Conservation (phyloP, 306 rosid genomes). For the Vigna angularis region DNA sequence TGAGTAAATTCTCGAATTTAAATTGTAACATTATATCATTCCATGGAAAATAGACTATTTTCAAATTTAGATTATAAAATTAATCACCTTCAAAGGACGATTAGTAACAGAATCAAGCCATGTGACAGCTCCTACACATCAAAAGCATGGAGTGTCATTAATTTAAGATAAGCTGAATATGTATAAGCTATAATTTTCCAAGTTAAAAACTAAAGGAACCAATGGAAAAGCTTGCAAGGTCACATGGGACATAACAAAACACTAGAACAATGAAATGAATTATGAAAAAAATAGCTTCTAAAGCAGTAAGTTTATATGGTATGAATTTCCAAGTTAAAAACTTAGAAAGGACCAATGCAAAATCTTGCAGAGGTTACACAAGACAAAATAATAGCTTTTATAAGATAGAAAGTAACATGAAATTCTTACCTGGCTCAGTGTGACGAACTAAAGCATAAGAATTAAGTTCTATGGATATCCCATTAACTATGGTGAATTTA, state of each 20-base stretch:
- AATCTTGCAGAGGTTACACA: constrained; percentile 25
- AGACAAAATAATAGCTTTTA: constrained; percentile 19
- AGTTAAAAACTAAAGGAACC: constrained; percentile 26
- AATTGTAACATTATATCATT: background rate
- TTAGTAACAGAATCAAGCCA: constrained; percentile 97
- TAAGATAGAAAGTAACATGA: constrained; percentile 35
- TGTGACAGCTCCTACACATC: constrained; percentile 72
- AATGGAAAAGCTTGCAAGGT: constrained; percentile 31
- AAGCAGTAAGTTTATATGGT: constrained; percentile 19
- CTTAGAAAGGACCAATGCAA: constrained; percentile 16
- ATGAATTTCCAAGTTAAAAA: too few species aligned
- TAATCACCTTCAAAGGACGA: constrained; percentile 83
- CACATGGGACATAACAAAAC: constrained; percentile 17
- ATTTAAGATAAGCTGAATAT: constrained; percentile 33
- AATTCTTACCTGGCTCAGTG: constrained; percentile 71
- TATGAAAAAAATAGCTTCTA: constrained; percentile 20
- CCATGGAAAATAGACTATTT: constrained; percentile 29
- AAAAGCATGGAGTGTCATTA: constrained; percentile 43
- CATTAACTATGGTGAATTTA: constrained; percentile 68
- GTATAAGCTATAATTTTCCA: constrained; percentile 18
- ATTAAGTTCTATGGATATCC: constrained; percentile 73
- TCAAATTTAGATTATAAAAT: constrained; percentile 25
- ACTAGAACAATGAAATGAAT: constrained; percentile 23
- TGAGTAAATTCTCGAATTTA: constrained; percentile 34
- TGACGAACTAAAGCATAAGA: constrained; percentile 92